Evolutionary conservation across 345 rosid species (phyloP), one percentile per base, ranked within the genome.

Genomic region (Eucalyptus caleyi): DNA sequence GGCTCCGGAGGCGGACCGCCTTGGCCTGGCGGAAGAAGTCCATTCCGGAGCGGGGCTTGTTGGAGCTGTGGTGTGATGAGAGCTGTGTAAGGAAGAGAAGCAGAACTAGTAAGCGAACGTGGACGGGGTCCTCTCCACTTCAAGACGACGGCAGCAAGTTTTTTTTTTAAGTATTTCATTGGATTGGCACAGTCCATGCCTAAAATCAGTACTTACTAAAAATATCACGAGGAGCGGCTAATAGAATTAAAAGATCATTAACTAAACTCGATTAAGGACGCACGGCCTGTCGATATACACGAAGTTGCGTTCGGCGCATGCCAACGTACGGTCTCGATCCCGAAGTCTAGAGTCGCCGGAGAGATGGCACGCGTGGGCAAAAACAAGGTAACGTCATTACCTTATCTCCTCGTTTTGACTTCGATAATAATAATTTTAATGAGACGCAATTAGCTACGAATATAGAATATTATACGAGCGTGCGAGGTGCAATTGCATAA

Each of bases 1-100:
- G 91, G 91, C 93, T 93, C 54, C 92, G 89, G 54, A 92, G 91
- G 9, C 91, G 91, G 54, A 93, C 91, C n/a, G 86, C 88, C 49
- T 50, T 80, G 82, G 90, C 87, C 86, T 90, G 88, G 86, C 8
- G 27, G 89, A 92, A 93, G 49, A 91, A 42, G 32, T 94, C 94
- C 95, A 94, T 93, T 50, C 88, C 34, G 47, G 34, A 62, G 83
- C 47, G 47, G 47, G 1, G 27, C 47, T 77, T 34, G 88, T 32
- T 69, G 62, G 54, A 77, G 83, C 27, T 37, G 83, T 77, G 47
- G 83, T 21, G 59, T 53, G 59, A 21, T 40, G 83, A 77, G 15
- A 77, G 12, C 83, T 77, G 45, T 24, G 83, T 21, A 37, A 72
- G 83, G 83, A 77, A 77, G 83, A 77, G 47, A 77, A 77, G 45